These are phyloP conservation scores for Phytophthora sp. DNA, from an alignment of 352 stramenopile species.

Conservation along the genomic window DNA sequence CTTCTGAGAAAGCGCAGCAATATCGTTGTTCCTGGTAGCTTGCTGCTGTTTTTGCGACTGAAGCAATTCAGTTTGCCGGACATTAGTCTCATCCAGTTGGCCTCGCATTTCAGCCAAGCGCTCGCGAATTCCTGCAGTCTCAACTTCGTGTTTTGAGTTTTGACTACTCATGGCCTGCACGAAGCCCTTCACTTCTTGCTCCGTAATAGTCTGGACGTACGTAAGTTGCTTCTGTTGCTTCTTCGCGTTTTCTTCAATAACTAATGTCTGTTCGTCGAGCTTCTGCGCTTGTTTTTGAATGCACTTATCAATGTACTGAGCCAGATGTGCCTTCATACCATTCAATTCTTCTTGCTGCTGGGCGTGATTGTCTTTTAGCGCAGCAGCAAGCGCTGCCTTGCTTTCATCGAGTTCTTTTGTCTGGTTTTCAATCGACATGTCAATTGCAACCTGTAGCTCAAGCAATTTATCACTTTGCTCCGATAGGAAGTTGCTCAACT, in stretches of 20 bases:
- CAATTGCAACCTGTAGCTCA: conserved; percentile 50
- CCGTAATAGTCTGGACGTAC: conserved; percentile 36
- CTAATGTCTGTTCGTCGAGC: conserved; percentile 49
- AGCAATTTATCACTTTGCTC: conserved; percentile 56
- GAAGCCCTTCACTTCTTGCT: conserved; percentile 44
- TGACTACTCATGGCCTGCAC: conserved; percentile 38
- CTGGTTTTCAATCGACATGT: conserved; percentile 54
- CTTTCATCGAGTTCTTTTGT: conserved; percentile 44
- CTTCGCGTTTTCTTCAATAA: conserved; percentile 43
- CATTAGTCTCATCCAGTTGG: conserved; percentile 20
- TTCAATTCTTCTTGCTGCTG: conserved; percentile 52
- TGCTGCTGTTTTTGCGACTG: conserved; percentile 25
- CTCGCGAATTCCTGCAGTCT: conserved; percentile 30
- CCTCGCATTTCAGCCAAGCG: conserved; percentile 31
- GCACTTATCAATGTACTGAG: conserved; percentile 52
- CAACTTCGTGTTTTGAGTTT: conserved; percentile 37
- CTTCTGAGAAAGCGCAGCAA: conserved; percentile 8
- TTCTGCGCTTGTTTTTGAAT: conserved; percentile 45
- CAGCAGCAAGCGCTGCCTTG: conserved; percentile 34
- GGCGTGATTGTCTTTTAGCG: conserved; percentile 39
- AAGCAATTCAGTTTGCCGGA: conserved; percentile 33
- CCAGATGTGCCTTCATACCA: conserved; percentile 49
- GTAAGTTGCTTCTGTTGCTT: conserved; percentile 48
- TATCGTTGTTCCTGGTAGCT: conserved; percentile 20
- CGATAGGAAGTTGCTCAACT: conserved; percentile 43